Percentiles rank a stretch among this genome's conserved stretches.
Evolutionary conservation across 176 grass and related monocot species (phyloP).

Genomic region (Alloteropsis semialata): DNA sequence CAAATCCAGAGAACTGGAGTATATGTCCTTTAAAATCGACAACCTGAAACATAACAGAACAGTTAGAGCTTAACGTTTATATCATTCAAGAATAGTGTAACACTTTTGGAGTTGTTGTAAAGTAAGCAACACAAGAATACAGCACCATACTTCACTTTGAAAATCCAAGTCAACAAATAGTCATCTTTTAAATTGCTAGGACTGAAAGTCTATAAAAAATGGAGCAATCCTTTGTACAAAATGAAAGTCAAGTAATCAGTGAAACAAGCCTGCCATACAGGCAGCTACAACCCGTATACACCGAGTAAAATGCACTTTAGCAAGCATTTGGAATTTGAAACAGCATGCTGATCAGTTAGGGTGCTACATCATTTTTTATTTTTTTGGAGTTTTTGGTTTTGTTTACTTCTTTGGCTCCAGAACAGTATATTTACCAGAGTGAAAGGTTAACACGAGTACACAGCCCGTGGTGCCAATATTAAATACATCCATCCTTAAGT

Average conservation of each 20-base stretch:
- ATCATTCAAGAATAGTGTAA: conserved; percentile 7
- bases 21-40: conserved; percentile 63
- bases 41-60: conserved; percentile 48
- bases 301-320: conserved; percentile 19
- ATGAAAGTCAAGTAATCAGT: conserved; percentile 1
- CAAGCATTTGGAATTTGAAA: conserved; percentile 9
- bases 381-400: not conserved
- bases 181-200: not conserved
- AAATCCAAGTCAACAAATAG: conserved; percentile 16
- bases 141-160: not conserved
- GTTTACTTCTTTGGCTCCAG: not conserved
- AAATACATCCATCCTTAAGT: conserved; percentile 1
- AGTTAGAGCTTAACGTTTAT: conserved; percentile 16
- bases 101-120: not conserved
- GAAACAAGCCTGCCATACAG: not conserved
- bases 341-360: not conserved
- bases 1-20: conserved; percentile 76
- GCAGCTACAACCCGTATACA: not conserved
- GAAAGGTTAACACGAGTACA: conserved; percentile 3
- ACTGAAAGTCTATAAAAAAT: conserved; percentile 21
- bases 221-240: conserved; percentile 19
- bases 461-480: not conserved
- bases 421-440: conserved; percentile 5
- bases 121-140: conserved; percentile 19
- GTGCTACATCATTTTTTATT: not conserved